Percentiles rank a stretch among this genome's conserved stretches.
Conservation (phyloP, 352 stramenopile species). For the Elongisporangium senticosum region DNA sequence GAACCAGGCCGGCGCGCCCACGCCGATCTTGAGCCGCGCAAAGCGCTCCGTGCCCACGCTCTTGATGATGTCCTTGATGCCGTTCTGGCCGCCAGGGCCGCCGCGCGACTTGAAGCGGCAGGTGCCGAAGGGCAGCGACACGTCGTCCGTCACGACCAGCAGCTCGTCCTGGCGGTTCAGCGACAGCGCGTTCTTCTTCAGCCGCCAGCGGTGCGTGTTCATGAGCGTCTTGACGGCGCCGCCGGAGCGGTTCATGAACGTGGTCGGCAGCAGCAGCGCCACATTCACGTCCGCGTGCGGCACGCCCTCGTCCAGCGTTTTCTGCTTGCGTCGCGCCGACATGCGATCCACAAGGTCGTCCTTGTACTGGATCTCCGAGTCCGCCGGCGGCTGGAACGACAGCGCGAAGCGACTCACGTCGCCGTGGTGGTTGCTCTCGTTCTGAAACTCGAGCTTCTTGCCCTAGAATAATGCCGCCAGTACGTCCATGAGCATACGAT, state of each 20-base stretch:
- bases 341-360: slow-evolving; percentile 77
- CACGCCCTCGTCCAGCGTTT: slow-evolving; percentile 68
- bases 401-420: slow-evolving; percentile 55
- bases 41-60: slow-evolving; percentile 76
- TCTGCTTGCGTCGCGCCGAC: slow-evolving; percentile 68
- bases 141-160: slow-evolving; percentile 78
- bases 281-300: slow-evolving; percentile 72
- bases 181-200: slow-evolving; percentile 79
- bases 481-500: background rate
- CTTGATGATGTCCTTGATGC: slow-evolving; percentile 83
- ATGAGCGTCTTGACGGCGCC: slow-evolving; percentile 74
- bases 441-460: slow-evolving; percentile 37
- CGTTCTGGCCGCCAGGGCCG: slow-evolving; percentile 74
- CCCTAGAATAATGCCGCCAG: slow-evolving; percentile 18
- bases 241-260: slow-evolving; percentile 86
- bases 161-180: slow-evolving; percentile 82
- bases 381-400: slow-evolving; percentile 53
- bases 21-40: slow-evolving; percentile 73
- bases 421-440: slow-evolving; percentile 60
- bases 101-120: slow-evolving; percentile 81
- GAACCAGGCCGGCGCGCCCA: slow-evolving; percentile 80
- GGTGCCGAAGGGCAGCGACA: slow-evolving; percentile 73
- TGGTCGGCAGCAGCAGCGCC: slow-evolving; percentile 64
- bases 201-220: slow-evolving; percentile 68
- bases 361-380: slow-evolving; percentile 29